Evolutionary conservation across 73 alveolate species (phyloP), one percentile per base, ranked within the genome.

Genomic region (Paramecium caudatum): DNA sequence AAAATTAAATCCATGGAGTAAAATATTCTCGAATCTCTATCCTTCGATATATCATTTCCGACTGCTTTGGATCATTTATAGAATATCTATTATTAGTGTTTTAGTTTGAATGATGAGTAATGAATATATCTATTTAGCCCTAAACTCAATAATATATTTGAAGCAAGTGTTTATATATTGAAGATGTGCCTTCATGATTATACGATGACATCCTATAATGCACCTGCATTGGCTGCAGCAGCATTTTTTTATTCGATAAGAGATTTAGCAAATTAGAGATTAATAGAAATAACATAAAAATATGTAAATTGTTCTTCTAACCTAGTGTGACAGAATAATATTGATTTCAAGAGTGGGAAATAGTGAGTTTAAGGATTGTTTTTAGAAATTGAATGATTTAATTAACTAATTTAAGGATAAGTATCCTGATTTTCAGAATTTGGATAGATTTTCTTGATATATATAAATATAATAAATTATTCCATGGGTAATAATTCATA

Each of bases 171-270:
- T 3, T 86, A 62, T n/a, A 86, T 63, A 9, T 63, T 86, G 43
- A 86, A 86, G 46, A 62, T 62, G 50, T 41, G 90, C 41, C 49
- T 86, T 15, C 88, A 62, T 86, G 90, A 86, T 41, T 70, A 86
- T 34, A 21, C 9, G 5, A 32, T 86, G 23, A 23, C 68, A 33
- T 45, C 74, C 5, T 41, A 23, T 12, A 36, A 37, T 34, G n/a
- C 55, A 1, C 19, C 61, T n/a, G 32, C 68, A 19, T 61, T 86
- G 15, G 70, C 62, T n/a, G 19, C 49, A 2, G 36, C 93, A 5
- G 32, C 61, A n/a, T 46, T 86, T 2, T 10, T 36, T 12, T 47
- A 62, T 37, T 21, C 65, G n/a, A 21, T 86, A 3, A 36, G 25
- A 8, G 78, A 62, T 3, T 86, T 12, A 17, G 30, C 47, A 15